Conservation (phyloP, 2,329 filamentous ascomycete genomes). For the Penicillium oxalicum region DNA sequence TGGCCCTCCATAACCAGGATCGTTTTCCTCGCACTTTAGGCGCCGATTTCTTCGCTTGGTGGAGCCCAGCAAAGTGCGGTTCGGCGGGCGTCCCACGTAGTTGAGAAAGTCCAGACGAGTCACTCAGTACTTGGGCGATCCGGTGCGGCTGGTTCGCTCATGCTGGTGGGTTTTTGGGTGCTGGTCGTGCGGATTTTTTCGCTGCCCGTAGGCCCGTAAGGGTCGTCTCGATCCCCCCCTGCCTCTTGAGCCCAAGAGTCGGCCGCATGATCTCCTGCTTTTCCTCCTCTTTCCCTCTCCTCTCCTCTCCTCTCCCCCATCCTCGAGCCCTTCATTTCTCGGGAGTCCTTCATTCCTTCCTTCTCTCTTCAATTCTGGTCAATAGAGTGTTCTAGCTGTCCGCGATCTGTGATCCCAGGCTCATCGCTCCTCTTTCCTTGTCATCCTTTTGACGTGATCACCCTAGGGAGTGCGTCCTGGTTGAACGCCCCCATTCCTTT, state of each 20-base stretch:
- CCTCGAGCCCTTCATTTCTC: constrained; percentile 15
- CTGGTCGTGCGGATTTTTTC: too few species aligned
- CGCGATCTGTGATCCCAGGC: constrained; percentile 28
- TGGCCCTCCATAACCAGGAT: too few species aligned
- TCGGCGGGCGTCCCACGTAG: too few species aligned
- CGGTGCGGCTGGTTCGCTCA: too few species aligned
- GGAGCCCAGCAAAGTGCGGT: too few species aligned
- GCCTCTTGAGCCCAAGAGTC: neutral
- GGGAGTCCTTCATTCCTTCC: constrained; percentile 22
- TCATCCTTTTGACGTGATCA: constrained; percentile 8
- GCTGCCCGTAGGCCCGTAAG: neutral
- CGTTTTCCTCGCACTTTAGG: too few species aligned
- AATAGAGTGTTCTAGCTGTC: constrained; percentile 8
- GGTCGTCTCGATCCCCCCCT: neutral
- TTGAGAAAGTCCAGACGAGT: too few species aligned
- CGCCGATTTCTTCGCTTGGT: too few species aligned
- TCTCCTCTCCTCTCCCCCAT: constrained; percentile 10
- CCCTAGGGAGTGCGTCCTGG: constrained; percentile 30
- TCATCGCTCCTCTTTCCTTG: constrained; percentile 15
- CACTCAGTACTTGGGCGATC: too few species aligned
- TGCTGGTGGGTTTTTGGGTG: too few species aligned
- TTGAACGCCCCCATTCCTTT: constrained; percentile 34
- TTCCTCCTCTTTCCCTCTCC: neutral
- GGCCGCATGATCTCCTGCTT: constrained; percentile 5
- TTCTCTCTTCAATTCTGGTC: constrained; percentile 12